Base-by-base conservation (phyloP, 2,329 filamentous ascomycete genomes). In the Apiospora koreana region DNA sequence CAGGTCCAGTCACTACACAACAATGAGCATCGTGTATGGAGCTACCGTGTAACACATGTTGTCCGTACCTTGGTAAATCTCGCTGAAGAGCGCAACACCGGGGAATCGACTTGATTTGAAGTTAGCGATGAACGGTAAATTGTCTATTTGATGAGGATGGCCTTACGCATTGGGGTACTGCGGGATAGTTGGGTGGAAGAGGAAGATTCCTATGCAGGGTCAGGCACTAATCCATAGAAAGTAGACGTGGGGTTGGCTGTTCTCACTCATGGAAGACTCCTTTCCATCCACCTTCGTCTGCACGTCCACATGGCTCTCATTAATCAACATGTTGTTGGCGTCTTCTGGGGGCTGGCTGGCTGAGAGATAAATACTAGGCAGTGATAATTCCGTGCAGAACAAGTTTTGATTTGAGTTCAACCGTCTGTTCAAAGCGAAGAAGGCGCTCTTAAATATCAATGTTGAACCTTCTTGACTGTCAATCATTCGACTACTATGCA, bases 1-100 rank as follows among this genome's bases (percentile, higher is more conserved):
- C 95, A 1, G 95, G 95, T 1, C 95, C 95, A 71, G 95, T 97
- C 23, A 98, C 95, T 95, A 73, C 54, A 3, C 8, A 14, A 62
- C 9, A n/a, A 38, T 62, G 9, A 62, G 54, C 28, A 38, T 38
- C 42, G 50, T 43, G 43, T 48, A 54, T 54, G 70, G 66, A 41
- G 18, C 28, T 65, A 25, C 67, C 67, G 65, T 67, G 67, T 67
- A 35, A 42, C n/a, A 14, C 68, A 38, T 3, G 68, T 71, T 69
- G 69, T 65, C 71, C 78, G 70, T 81, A 94, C 94, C 94, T 90
- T 98, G 95, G 79, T 98, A 98, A 77, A 98, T 98, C 83, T 98
- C 95, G 76, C 92, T 95, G 80, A 97, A 98, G 70, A 98, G 86
- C 18, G 93, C 92, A 6, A 98, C 93, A 25, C 93, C 94, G 0